A percentile compares a stretch with the other conserved stretches of the same genome.
Evolutionary conservation across 441 rosid genomes (phyloP).

Genomic region (Adansonia gregorii): DNA sequence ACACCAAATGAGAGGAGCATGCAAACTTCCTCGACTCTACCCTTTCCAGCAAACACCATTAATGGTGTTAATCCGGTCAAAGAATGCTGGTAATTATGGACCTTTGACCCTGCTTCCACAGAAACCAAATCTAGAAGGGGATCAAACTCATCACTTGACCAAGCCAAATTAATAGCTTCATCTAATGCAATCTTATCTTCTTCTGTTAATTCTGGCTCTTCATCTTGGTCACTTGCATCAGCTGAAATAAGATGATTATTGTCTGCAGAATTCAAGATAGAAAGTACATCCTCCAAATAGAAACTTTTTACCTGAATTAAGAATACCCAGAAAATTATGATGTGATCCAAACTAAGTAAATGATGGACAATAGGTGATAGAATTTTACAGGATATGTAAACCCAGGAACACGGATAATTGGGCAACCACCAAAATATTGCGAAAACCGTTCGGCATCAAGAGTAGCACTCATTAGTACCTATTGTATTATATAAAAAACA

Average conservation of each 20-base stretch:
- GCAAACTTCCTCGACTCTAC: conserved; percentile 81
- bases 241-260: conserved; percentile 61
- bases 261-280: conserved; percentile 63
- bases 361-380: conserved; percentile 25
- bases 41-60: conserved; percentile 92
- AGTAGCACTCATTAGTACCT: conserved; percentile 99
- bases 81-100: conserved; percentile 79
- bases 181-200: conserved; percentile 78
- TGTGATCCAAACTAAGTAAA: conserved; percentile 15
- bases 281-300: conserved; percentile 84
- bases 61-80: conserved; percentile 72
- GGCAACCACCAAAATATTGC: conserved; percentile 97
- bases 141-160: conserved; percentile 85
- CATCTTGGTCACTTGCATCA: conserved; percentile 37
- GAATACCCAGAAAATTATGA: conserved; percentile 31
- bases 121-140: conserved; percentile 74
- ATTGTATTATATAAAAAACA: conserved; percentile 29
- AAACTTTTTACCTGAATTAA: conserved; percentile 71
- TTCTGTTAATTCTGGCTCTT: conserved; percentile 54
- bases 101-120: conserved; percentile 54
- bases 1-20: conserved; percentile 84
- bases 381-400: conserved; percentile 85
- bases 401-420: conserved; percentile 85
- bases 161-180: conserved; percentile 84
- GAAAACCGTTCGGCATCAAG: conserved; percentile 92